A percentile compares a stretch with the other conserved stretches of the same genome.
phyloP scores from a whole-genome alignment of 305 asterid genomes.

The Vinca major region DNA sequence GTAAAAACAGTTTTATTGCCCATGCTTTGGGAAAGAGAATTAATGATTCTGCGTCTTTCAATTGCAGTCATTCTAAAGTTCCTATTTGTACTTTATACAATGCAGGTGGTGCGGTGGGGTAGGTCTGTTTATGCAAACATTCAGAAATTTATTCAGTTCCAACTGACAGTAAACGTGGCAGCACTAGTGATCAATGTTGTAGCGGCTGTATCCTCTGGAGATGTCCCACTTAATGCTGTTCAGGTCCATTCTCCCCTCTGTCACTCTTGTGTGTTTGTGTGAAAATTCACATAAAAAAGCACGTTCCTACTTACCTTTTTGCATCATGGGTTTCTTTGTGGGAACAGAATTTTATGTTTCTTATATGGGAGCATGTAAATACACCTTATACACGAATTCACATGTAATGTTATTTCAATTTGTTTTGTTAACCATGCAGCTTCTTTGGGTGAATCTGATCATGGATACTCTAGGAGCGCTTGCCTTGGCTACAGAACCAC shows the following conservation, averaged over 20 bases:
- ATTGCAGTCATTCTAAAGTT: not conserved
- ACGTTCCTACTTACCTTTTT: not conserved
- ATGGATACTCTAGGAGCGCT: constrained; percentile 99
- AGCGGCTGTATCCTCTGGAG: constrained; percentile 78
- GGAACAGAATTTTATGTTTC: not conserved
- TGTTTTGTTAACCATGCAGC: constrained; percentile 35
- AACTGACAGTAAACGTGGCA: constrained; percentile 92
- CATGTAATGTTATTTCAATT: constrained; percentile 5
- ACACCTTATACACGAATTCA: not conserved
- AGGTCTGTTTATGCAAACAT: constrained; percentile 91
- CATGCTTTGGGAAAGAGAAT: not conserved
- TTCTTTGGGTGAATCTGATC: constrained; percentile 96
- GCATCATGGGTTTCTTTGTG: not conserved
- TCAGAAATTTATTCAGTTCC: constrained; percentile 92
- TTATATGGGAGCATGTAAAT: not conserved
- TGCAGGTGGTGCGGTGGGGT: constrained; percentile 98
- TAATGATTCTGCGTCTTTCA: not conserved
- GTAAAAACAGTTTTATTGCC: not conserved
- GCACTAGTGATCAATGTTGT: constrained; percentile 83
- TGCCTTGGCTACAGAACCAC: constrained; percentile 93
- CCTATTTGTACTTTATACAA: constrained; percentile 10
- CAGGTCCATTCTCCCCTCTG: constrained; percentile 47
- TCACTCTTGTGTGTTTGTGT: constrained; percentile 6
- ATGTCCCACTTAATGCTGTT: constrained; percentile 90
- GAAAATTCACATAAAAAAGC: not conserved